Percentiles rank a stretch among this genome's conserved stretches.
phyloP scores from a whole-genome alignment of 129 eudicot genomes.

The sunflower (Helianthus annuus) region HanXRQr2.0-SUNRISE NC_035447.2:30871949-30872448 shows the following conservation, averaged over 20 bases:
- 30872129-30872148: conserved; percentile 58
- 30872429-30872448: conserved; percentile 58
- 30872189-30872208: conserved; percentile 13
- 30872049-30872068: not conserved
- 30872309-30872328: conserved; percentile 52
- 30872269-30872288: conserved; percentile 52
- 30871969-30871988: conserved; percentile 44
- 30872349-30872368: conserved; percentile 30
- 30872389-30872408: conserved; percentile 32
- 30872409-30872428: conserved; percentile 55
- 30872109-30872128: conserved; percentile 41
- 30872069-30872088: not conserved
- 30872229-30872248: conserved; percentile 66
- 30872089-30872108: conserved; percentile 26
- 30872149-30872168: conserved; percentile 50
- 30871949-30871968: conserved; percentile 43
- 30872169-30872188: conserved; percentile 35
- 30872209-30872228: conserved; percentile 48
- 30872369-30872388: not conserved
- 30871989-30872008: conserved; percentile 28
- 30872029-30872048: conserved; percentile 20
- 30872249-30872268: conserved; percentile 42
- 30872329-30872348: conserved; percentile 61
- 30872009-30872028: conserved; percentile 19
- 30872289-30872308: conserved; percentile 51